These are phyloP conservation scores for Pichia scutulata DNA, from an alignment of 805 yeast genomes.

Conservation along the genomic window DNA sequence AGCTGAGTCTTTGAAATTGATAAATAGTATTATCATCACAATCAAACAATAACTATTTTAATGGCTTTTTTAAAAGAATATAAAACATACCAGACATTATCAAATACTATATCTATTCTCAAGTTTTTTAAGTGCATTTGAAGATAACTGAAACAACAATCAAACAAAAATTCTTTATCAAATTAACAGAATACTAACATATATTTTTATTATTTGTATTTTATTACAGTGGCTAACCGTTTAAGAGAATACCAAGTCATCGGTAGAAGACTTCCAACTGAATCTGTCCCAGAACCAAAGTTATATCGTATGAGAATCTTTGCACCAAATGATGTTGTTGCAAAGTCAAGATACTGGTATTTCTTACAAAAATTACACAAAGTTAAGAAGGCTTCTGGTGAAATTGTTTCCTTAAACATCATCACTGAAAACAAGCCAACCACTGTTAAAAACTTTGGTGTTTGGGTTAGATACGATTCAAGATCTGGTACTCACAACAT, in stretches of 20 bases:
- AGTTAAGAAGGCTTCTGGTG: slow-evolving; percentile 99
- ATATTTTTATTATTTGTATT: not conserved
- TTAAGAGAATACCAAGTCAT: slow-evolving; percentile 99
- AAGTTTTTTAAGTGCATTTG: not conserved
- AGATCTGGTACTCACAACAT: slow-evolving; percentile 99
- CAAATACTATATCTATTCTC: too few species aligned
- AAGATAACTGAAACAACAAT: not conserved
- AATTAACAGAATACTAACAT: not conserved
- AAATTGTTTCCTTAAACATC: slow-evolving; percentile 86
- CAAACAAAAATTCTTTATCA: not conserved
- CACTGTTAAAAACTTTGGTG: slow-evolving; percentile 98
- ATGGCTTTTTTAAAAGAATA: too few species aligned
- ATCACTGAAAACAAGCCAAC: slow-evolving; percentile 95
- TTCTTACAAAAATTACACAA: slow-evolving; percentile 98
- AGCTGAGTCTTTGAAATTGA: not conserved
- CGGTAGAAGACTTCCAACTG: slow-evolving; percentile 99
- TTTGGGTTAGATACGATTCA: slow-evolving; percentile 99
- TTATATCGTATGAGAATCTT: slow-evolving; percentile 99
- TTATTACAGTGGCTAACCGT: slow-evolving; percentile 64
- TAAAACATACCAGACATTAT: too few species aligned
- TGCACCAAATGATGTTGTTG: slow-evolving; percentile 98
- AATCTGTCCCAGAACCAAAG: slow-evolving; percentile 98
- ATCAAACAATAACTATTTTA: too few species aligned
- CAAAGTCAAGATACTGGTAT: slow-evolving; percentile 99
- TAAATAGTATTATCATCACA: too few species aligned